Evolutionary conservation across 345 rosid genomes (phyloP).

Genomic region (Reutealis trisperma): DNA sequence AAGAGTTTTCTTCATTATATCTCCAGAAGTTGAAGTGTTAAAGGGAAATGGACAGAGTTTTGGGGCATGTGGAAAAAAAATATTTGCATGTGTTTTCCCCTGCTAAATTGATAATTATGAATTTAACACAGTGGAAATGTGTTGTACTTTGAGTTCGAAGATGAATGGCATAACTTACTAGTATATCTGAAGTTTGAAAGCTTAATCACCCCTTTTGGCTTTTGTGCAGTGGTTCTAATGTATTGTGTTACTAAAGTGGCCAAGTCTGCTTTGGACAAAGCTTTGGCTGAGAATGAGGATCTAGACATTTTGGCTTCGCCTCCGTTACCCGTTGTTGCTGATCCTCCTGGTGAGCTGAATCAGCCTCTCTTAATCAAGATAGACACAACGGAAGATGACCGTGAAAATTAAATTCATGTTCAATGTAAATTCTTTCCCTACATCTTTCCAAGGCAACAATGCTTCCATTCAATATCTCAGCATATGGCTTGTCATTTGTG

Average conservation of each 20-base stretch:
- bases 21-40: neutral
- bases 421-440: conserved; percentile 43
- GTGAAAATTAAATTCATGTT: conserved; percentile 37
- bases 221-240: conserved; percentile 68
- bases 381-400: conserved; percentile 42
- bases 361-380: conserved; percentile 82
- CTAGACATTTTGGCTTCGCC: conserved; percentile 43
- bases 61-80: neutral
- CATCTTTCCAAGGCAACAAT: conserved; percentile 9
- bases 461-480: conserved; percentile 8
- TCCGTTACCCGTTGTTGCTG: conserved; percentile 44
- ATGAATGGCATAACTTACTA: neutral
- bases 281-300: conserved; percentile 84
- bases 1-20: neutral
- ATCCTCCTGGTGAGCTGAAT: conserved; percentile 45
- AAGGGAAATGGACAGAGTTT: neutral
- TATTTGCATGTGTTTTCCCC: neutral
- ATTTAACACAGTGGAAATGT: neutral
- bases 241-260: conserved; percentile 79
- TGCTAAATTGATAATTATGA: neutral
- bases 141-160: neutral
- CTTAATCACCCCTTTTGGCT: neutral
- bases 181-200: neutral
- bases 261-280: conserved; percentile 76
- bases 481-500: conserved; percentile 16